Evolutionary conservation across 192 early-diverging fungal genomes (phyloP).

Genomic region (Rhizophagus clarus): DNA sequence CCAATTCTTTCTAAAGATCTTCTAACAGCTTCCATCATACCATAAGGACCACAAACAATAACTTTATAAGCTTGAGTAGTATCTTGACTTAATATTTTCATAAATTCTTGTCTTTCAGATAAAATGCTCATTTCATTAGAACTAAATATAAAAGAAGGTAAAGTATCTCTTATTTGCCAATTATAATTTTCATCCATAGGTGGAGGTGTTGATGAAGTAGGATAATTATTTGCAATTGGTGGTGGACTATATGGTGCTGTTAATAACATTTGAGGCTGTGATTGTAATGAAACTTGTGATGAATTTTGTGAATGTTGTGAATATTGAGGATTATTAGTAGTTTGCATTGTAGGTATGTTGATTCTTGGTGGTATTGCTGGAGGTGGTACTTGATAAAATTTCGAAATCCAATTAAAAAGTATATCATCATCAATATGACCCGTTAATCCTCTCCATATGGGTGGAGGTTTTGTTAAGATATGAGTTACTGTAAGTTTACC

Average conservation of each 20-base stretch:
- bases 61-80: not conserved
- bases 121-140: not conserved
- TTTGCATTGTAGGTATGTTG: not conserved
- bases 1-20: not conserved
- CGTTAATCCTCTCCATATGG: not conserved
- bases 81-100: not conserved
- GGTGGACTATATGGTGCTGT: not conserved
- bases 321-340: not conserved
- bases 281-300: too few relatives aligned
- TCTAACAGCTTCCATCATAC: conserved; percentile 9
- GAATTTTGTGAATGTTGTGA: too few relatives aligned
- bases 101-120: conserved; percentile 7
- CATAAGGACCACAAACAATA: conserved; percentile 14
- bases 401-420: not conserved
- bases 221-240: not conserved
- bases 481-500: conserved; percentile 1
- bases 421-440: conserved; percentile 5
- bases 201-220: not conserved
- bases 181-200: not conserved
- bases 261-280: not conserved
- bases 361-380: conserved; percentile 1
- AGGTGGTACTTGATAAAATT: not conserved
- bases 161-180: not conserved
- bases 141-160: not conserved
- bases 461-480: conserved; percentile 3